These are phyloP conservation scores for Thyridium curvatum DNA, from an alignment of 2,329 filamentous ascomycete genomes.

Conservation along the genomic window DNA sequence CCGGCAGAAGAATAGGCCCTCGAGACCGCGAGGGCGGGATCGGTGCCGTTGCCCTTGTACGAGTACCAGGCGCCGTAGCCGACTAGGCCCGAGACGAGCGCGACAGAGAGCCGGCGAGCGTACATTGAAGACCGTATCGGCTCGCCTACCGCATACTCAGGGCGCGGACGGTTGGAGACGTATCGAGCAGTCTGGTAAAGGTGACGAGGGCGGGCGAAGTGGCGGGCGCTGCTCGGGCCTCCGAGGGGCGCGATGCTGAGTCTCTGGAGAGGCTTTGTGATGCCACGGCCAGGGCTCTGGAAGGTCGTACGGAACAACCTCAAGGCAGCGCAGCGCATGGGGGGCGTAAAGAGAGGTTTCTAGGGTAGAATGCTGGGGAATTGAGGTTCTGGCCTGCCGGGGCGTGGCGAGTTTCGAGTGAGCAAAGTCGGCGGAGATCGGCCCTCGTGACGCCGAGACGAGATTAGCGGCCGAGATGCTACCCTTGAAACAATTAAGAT, in stretches of 20 bases:
- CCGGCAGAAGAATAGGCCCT: conserved; percentile 33
- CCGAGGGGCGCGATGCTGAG: conserved; percentile 4
- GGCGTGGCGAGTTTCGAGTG: background rate
- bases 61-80: conserved; percentile 74
- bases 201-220: conserved; percentile 21
- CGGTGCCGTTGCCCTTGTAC: conserved; percentile 44
- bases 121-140: conserved; percentile 69
- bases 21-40: conserved; percentile 26
- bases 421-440: too few species aligned
- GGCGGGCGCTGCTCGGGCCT: conserved; percentile 30
- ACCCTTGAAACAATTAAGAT: too few species aligned
- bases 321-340: conserved; percentile 70
- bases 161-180: conserved; percentile 20
- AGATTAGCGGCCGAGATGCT: too few species aligned
- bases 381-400: background rate
- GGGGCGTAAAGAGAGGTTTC: conserved; percentile 10
- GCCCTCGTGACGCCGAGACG: too few species aligned
- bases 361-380: too few species aligned
- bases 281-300: conserved; percentile 56
- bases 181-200: conserved; percentile 11
- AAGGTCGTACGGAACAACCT: conserved; percentile 63
- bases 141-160: conserved; percentile 31
- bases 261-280: conserved; percentile 31
- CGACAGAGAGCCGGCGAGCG: conserved; percentile 60
- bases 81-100: conserved; percentile 63